phyloP scores from a whole-genome alignment of 305 asterid genomes.

The Fraxinus sp. region DNA sequence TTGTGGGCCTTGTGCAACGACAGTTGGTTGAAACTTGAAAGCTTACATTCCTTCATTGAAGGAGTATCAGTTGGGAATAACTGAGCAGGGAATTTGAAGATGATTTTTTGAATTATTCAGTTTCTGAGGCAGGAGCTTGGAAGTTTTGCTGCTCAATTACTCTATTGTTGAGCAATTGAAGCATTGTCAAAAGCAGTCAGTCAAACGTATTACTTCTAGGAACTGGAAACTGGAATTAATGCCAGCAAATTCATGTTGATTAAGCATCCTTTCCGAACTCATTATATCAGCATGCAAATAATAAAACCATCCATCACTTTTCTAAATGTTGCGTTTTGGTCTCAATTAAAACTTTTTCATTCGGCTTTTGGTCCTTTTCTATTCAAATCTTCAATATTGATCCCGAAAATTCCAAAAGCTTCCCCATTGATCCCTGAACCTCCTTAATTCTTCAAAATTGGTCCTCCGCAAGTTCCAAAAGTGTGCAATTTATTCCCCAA shows the following conservation, averaged over 20 bases:
- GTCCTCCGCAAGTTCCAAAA: not conserved
- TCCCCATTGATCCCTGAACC: not conserved
- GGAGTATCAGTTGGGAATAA: not conserved
- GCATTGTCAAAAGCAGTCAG: not conserved
- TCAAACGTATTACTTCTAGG: not conserved
- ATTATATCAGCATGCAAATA: not conserved
- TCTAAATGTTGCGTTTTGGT: not conserved
- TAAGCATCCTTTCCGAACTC: not conserved
- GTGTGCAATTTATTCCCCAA: not conserved
- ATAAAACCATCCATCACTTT: not conserved
- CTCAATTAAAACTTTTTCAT: too few species aligned
- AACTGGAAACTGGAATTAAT: not conserved
- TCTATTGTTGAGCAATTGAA: not conserved
- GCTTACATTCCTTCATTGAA: not conserved
- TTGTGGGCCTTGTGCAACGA: not conserved
- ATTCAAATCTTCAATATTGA: not conserved
- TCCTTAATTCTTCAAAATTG: not conserved
- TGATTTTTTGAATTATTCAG: not conserved
- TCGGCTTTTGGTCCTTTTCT: not conserved
- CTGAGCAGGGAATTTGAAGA: not conserved
- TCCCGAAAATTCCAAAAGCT: not conserved
- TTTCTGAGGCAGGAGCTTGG: not conserved
- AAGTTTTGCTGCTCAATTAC: not conserved
- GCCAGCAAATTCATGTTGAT: not conserved
- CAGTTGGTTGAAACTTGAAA: not conserved